These are phyloP conservation scores for Diaporthe batatas DNA, from an alignment of 2,329 filamentous ascomycete species.

Conservation along the genomic window DNA sequence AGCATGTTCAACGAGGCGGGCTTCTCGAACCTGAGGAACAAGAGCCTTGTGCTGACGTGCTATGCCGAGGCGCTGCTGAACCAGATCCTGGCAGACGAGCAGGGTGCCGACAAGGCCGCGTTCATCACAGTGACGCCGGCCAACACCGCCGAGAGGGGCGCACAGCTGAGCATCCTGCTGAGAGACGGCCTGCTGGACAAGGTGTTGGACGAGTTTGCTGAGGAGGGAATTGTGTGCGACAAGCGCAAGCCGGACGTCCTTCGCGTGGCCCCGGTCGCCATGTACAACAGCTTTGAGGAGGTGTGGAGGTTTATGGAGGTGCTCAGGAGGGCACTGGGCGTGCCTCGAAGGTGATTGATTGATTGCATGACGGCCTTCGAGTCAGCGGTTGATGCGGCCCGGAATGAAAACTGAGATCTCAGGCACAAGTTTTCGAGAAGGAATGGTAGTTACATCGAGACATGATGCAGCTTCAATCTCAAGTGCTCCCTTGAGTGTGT, in stretches of 20 bases:
- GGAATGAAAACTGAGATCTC: neutral
- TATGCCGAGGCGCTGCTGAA: slow-evolving; percentile 80
- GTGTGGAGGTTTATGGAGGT: slow-evolving; percentile 67
- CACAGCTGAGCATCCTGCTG: slow-evolving; percentile 83
- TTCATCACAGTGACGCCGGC: slow-evolving; percentile 78
- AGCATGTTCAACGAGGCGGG: slow-evolving; percentile 79
- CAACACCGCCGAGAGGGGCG: slow-evolving; percentile 77
- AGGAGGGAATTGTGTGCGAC: slow-evolving; percentile 81
- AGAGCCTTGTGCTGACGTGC: slow-evolving; percentile 79
- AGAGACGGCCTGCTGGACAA: slow-evolving; percentile 77
- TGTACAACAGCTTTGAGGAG: slow-evolving; percentile 87
- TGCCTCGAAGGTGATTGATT: neutral
- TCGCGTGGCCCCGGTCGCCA: slow-evolving; percentile 82
- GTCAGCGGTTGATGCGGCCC: too few relatives aligned
- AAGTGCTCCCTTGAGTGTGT: neutral
- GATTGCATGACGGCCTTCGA: neutral
- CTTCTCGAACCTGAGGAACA: slow-evolving; percentile 77
- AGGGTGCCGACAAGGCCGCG: slow-evolving; percentile 52
- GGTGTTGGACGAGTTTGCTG: slow-evolving; percentile 74
- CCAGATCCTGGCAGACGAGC: slow-evolving; percentile 53
- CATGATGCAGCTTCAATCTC: neutral
- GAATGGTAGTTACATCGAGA: neutral
- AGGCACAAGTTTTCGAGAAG: neutral
- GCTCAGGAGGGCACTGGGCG: slow-evolving; percentile 49
- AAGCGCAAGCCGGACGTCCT: slow-evolving; percentile 90